Evolutionary conservation across 345 rosid genomes (phyloP), one percentile per base, ranked within the genome.

Genomic region (Turritis glabra): DNA sequence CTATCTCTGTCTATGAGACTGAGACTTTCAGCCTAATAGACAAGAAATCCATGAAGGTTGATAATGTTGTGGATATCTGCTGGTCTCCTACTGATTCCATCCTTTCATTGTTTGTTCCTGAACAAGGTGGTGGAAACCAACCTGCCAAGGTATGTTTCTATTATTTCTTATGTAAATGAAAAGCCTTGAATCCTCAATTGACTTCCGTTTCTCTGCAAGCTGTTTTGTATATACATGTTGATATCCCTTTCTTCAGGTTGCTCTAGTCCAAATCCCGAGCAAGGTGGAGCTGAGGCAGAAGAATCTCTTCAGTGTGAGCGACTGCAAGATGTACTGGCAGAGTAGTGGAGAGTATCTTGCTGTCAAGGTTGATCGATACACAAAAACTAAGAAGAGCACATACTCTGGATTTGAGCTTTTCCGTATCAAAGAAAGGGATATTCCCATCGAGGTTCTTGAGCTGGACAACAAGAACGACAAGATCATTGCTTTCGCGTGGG

Each of bases 261-360:
- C 91, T 80, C 98, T 92, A 69, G 85, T 95, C 59, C 96, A 88
- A 88, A 82, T 92, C 55, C 98, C 99, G 8, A 75, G 91, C 61
- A 92, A 95, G 76, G 85, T 85, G 75, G 99, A 95, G 72, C 55
- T 95, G 82, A 88, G 98, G 66, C 98, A 95, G 77, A 92, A 92
- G 83, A 92, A 92, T 80, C 92, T 95, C 69, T 92, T 92, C 76
- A 95, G 93, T 70, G 97, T 90, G n/a, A 92, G 93, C 11, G 97
- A 95, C 68, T 95, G 99, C 88, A 90, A 90, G 67, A 89, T 95
- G 96, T 92, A 92, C 73, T 95, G 98, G 99, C 99, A 95, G 80
- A 92, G 96, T 81, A 86, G 80, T 73, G 99, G 99, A 5, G 98
- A 95, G 22, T 95, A 95, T 69, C 94, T 95, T 43, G 98, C 99